Base-by-base conservation (phyloP, 2,329 filamentous ascomycete species). In the Zasmidium angulare region DNA sequence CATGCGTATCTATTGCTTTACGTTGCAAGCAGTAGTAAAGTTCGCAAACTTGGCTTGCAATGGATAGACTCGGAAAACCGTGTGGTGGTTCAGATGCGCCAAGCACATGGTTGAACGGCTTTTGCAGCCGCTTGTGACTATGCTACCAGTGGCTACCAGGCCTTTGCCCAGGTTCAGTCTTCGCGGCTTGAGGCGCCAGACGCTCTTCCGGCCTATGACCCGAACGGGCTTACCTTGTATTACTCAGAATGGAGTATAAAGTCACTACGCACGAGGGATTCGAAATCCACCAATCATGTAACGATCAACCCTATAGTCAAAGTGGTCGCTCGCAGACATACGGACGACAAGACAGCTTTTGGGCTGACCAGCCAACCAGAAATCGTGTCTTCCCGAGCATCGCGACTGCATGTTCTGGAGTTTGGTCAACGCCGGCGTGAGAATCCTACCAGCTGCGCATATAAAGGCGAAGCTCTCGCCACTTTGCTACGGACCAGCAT, bases 1-100 rank as follows among this genome's bases (percentile, higher is more conserved):
- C 88, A 96, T 68, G 81, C 90, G 31, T 96, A 91, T 72, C 75
- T 95, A 2, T 72, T 93, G 43, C 74, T 96, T 0, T 93, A 89
- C 70, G 75, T 92, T 14, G 89, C 86, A 0, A 93, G 88, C 66
- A 80, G 84, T 57, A 81, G 88, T 29, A 80, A 81, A 61, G 74
- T 93, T 17, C 81, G 83, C 59, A 78, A 77, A 6, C 82, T 82
- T 9, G 82, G 82, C 0, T 78, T 84, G 14, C 76, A 77, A 50
- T 96, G 91, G 90, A 74, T 88, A 53, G 91, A 87, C 73, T 84
- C 81, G 0, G 80, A 81, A 1, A 86, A 86, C 0, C 69, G 82
- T 40, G 76, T 77, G 0, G 77, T 89, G 9, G 76, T 87, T 43
- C 75, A 77, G 63, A 83, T 85, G 79, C 48, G 36, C 3, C 36